These are phyloP conservation scores for Dendrocalamus latiflorus DNA, from an alignment of 202 grass and related monocot species.

Conservation along the genomic window DNA sequence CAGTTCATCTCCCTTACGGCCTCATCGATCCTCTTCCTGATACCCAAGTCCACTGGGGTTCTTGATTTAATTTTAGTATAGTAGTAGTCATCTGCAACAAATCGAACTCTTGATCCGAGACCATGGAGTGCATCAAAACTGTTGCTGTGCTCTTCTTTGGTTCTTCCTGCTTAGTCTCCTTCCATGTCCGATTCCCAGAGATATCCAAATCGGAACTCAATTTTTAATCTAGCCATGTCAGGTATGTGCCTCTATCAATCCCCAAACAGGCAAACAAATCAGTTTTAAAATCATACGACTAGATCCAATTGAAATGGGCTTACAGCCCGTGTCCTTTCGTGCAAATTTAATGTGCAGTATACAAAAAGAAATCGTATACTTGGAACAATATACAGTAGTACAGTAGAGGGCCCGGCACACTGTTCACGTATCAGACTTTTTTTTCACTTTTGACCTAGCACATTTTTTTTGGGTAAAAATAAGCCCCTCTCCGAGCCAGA, in stretches of 20 bases:
- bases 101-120: neutral
- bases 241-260: neutral
- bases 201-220: neutral
- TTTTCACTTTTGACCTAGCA: too few relatives aligned
- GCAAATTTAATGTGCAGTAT: neutral
- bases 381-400: neutral
- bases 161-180: neutral
- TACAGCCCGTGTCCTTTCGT: neutral
- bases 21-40: neutral
- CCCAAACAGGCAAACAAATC: neutral
- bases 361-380: neutral
- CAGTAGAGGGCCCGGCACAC: neutral
- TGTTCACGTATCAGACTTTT: too few relatives aligned
- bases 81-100: neutral
- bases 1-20: neutral
- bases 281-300: neutral
- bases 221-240: neutral
- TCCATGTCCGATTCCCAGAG: neutral
- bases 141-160: neutral
- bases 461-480: too few relatives aligned
- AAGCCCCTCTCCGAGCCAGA: too few relatives aligned
- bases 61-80: neutral
- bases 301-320: slow-evolving; percentile 17
- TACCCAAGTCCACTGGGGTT: neutral
- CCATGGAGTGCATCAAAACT: neutral